phyloP scores from a whole-genome alignment of 1,139 yeast species.

The Zygosaccharomyces sapae region DNA sequence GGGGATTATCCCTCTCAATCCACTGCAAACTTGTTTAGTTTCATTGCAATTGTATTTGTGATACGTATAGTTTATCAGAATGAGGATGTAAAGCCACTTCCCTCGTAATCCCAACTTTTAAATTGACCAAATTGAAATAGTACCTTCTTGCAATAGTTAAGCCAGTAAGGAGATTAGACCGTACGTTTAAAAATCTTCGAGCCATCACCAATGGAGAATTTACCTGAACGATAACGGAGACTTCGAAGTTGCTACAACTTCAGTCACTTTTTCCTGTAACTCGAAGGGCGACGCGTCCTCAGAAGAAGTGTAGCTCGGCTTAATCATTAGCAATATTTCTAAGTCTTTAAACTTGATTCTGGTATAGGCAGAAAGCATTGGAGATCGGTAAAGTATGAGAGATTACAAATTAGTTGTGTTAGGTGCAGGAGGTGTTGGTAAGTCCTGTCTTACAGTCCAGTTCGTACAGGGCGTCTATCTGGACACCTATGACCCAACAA shows the following conservation, averaged over 20 bases:
- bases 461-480: constrained; percentile 87
- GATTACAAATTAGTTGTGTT: constrained; percentile 82
- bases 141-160: constrained; percentile 3
- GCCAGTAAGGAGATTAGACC: background rate
- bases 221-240: background rate
- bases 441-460: constrained; percentile 89
- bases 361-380: too few species aligned
- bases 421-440: constrained; percentile 99
- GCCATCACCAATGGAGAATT: background rate
- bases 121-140: constrained; percentile 16
- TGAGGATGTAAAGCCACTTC: constrained; percentile 20
- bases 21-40: constrained; percentile 23
- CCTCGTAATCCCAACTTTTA: constrained; percentile 19
- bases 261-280: background rate
- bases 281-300: background rate
- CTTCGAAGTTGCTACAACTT: background rate
- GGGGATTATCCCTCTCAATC: constrained; percentile 18
- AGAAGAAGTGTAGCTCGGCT: background rate
- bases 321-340: background rate
- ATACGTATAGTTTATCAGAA: constrained; percentile 24
- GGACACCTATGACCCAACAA: constrained; percentile 95
- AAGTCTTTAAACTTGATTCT: too few species aligned
- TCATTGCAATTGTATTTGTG: constrained; percentile 15
- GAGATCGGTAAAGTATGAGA: constrained; percentile 25
- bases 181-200: background rate